Evolutionary conservation across 805 yeast species (phyloP).

Genomic region (Tetrapisispora taiwanensis): DNA sequence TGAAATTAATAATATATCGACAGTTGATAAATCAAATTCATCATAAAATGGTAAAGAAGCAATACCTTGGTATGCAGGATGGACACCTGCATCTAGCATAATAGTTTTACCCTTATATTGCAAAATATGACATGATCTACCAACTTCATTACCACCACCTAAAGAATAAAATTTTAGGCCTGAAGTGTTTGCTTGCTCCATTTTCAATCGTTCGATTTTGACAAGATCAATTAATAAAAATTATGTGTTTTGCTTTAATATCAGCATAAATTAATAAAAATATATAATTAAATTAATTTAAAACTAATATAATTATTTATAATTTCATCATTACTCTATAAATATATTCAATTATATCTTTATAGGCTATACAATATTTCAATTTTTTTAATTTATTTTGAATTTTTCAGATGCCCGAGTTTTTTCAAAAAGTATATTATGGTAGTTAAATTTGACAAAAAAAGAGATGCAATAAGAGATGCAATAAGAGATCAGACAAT

Average conservation of each 20-base stretch:
- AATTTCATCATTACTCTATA: no score
- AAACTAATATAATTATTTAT: no score
- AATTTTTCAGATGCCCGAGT: neutral
- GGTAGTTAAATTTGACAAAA: no score
- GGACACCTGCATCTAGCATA: slow-evolving; percentile 97
- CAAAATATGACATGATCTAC: slow-evolving; percentile 87
- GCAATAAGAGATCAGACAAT: no score
- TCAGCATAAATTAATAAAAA: no score
- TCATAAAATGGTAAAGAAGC: slow-evolving; percentile 92
- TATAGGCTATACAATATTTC: neutral
- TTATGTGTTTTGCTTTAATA: no score
- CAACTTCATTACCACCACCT: slow-evolving; percentile 99
- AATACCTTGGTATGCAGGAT: slow-evolving; percentile 87
- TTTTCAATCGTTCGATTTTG: neutral
- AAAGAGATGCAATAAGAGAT: no score
- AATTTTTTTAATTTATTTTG: neutral
- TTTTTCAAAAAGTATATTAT: neutral
- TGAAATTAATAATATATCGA: slow-evolving; percentile 77
- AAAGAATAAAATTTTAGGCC: slow-evolving; percentile 66
- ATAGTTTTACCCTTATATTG: slow-evolving; percentile 89
- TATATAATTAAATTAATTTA: no score
- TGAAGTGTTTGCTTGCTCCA: slow-evolving; percentile 17
- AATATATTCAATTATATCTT: neutral
- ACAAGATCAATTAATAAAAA: no score
- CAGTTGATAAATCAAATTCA: slow-evolving; percentile 80